Evolutionary conservation across 768 basidiomycete species (phyloP), one percentile per base, ranked within the genome.

Genomic region (Psilocybe azurescens): DNA sequence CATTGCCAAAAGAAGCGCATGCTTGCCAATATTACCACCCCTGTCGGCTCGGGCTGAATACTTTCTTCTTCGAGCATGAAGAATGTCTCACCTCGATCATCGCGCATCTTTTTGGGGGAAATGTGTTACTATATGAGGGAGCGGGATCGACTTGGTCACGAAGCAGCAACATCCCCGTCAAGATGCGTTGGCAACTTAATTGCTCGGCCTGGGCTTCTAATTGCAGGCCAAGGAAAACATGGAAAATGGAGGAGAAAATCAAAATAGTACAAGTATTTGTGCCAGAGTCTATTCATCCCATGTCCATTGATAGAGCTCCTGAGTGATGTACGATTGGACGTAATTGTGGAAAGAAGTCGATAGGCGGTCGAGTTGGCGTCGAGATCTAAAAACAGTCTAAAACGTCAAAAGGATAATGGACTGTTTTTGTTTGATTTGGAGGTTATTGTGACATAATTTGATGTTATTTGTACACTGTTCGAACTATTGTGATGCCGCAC

Each of bases 391-490:
- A 24, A 24, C 18, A 33, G 28, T 39, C 39, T 8, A 30, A 52
- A 52, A 52, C 20, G 41, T 29, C n/a, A 29, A 36, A 58, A 29
- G 10, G 29, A 46, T 36, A 16, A 52, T 46, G 11, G 39, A 32
- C 11, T 13, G 14, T 6, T 36, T 50, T 63, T 63, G 58, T 63
- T 59, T 55, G 49, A 56, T 28, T 56, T 54, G 58, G 62, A 63
- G 61, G 61, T 48, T 54, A 59, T 58, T 51, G 54, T 59, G 62
- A 63, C 55, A 57, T 38, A 52, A 53, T 60, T 68, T 68, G 64
- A 49, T 53, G 56, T 56, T 72, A 54, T 72, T 72, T 72, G 71
- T 66, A 49, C 65, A 65, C 57, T 56, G 71, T 72, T 72, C 67
- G 67, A 67, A 67, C 70, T 68, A 64, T 64, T 62, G 64, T 60